These are phyloP conservation scores for Hanseniaspora nectarophila DNA, from an alignment of 805 yeast genomes.

Conservation along the genomic window DNA sequence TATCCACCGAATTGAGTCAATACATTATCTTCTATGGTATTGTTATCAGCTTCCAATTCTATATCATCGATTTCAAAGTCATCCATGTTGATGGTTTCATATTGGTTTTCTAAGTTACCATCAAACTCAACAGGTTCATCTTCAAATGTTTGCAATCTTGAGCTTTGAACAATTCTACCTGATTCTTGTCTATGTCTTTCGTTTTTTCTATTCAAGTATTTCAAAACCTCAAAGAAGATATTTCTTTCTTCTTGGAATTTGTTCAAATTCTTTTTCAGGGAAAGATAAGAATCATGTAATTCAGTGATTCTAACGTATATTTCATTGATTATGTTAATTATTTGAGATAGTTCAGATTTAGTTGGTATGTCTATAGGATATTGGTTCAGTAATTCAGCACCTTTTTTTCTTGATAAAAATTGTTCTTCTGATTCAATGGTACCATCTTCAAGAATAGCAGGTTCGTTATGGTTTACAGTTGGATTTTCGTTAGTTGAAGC, in stretches of 20 bases:
- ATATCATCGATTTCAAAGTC: slow-evolving; percentile 17
- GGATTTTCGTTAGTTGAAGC: background rate
- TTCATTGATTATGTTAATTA: slow-evolving; percentile 46
- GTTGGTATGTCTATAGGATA: slow-evolving; percentile 23
- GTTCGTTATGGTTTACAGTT: slow-evolving; percentile 27
- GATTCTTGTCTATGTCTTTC: slow-evolving; percentile 21
- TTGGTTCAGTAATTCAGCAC: slow-evolving; percentile 14
- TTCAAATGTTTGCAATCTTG: slow-evolving; percentile 18
- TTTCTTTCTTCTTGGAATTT: slow-evolving; percentile 60
- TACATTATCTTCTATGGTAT: slow-evolving; percentile 8
- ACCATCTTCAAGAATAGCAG: slow-evolving; percentile 16
- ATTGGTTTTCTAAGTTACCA: slow-evolving; percentile 13
- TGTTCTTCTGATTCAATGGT: slow-evolving; percentile 5
- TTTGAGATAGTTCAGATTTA: slow-evolving; percentile 42
- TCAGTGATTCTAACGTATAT: slow-evolving; percentile 65
- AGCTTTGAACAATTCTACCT: slow-evolving; percentile 19
- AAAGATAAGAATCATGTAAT: slow-evolving; percentile 56
- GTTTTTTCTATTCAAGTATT: slow-evolving; percentile 33
- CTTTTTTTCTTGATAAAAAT: background rate
- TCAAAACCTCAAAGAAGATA: slow-evolving; percentile 40
- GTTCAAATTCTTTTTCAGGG: slow-evolving; percentile 49
- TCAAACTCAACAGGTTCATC: slow-evolving; percentile 15
- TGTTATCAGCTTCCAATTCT: slow-evolving; percentile 15
- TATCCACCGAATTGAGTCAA: slow-evolving; percentile 16
- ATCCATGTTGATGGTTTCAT: slow-evolving; percentile 3